Evolutionary conservation across 345 rosid species (phyloP).

Genomic region (Brassica nigra): DNA sequence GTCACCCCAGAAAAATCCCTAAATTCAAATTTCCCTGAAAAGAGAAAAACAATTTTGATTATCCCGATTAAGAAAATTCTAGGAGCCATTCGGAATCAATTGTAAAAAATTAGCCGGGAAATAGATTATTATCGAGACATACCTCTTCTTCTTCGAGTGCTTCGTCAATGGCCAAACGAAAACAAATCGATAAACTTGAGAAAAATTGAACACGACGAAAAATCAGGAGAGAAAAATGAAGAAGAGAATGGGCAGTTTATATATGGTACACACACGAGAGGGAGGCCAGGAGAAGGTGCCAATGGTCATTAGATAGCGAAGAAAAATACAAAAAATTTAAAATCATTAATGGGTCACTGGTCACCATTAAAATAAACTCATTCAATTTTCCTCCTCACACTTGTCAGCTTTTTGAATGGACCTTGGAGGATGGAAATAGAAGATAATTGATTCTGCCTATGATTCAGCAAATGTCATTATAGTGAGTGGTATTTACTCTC

Average conservation of each 20-base stretch:
- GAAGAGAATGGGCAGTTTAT: conserved; percentile 13
- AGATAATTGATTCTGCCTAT: neutral
- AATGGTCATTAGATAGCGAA: neutral
- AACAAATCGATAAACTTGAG: neutral
- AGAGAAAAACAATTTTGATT: neutral
- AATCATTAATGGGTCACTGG: neutral
- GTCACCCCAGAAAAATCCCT: neutral
- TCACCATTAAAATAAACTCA: neutral
- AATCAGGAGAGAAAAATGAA: neutral
- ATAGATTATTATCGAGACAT: neutral
- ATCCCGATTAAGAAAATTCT: neutral
- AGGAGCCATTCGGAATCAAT: neutral
- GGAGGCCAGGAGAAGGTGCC: neutral
- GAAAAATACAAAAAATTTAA: neutral
- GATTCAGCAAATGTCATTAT: neutral
- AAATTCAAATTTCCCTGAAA: neutral
- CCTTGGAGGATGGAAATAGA: neutral
- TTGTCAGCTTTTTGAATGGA: neutral
- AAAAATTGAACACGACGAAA: neutral
- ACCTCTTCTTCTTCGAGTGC: neutral
- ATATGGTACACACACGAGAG: neutral
- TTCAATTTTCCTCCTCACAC: neutral
- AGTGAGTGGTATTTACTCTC: neutral
- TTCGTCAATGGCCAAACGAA: conserved; percentile 1
- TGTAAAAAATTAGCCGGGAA: neutral